Conservation (phyloP, 116 monocot genomes). For the Zostera marina region DNA sequence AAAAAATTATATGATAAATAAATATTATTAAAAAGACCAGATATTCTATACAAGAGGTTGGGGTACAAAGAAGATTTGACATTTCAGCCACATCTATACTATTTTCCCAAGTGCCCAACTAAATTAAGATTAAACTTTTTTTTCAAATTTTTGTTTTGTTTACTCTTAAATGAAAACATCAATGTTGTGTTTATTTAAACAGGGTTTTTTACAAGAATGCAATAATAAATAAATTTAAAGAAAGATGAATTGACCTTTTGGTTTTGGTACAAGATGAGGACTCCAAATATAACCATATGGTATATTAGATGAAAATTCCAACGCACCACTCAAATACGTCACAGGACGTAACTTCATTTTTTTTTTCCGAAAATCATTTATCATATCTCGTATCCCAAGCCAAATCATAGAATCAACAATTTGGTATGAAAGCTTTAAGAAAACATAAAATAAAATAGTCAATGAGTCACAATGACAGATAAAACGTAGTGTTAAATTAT, state of each 20-base stretch:
- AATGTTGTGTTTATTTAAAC: no score
- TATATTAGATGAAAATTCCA: conserved; percentile 52
- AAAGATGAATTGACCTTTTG: conserved; percentile 50
- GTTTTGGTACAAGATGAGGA: conserved; percentile 96
- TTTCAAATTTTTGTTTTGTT: no score
- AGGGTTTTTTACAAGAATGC: not conserved
- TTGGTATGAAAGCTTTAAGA: conserved; percentile 85
- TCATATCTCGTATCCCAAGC: conserved; percentile 97
- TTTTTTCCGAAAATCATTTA: conserved; percentile 92
- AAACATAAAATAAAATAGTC: conserved; percentile 1
- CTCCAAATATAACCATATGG: conserved; percentile 99
- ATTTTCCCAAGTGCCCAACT: no score
- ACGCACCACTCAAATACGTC: conserved; percentile 83
- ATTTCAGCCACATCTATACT: no score
- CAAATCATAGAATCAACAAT: conserved; percentile 99
- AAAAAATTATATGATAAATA: no score
- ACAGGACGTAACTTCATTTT: conserved; percentile 90
- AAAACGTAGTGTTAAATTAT: not conserved
- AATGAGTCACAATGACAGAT: not conserved
- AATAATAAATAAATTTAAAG: not conserved
- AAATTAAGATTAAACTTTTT: no score
- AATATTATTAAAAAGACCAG: no score
- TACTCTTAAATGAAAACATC: no score
- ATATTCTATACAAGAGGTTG: no score
- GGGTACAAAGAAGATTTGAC: no score